phyloP scores from a whole-genome alignment of 768 basidiomycete genomes.

The Pholiota microspora region DNA sequence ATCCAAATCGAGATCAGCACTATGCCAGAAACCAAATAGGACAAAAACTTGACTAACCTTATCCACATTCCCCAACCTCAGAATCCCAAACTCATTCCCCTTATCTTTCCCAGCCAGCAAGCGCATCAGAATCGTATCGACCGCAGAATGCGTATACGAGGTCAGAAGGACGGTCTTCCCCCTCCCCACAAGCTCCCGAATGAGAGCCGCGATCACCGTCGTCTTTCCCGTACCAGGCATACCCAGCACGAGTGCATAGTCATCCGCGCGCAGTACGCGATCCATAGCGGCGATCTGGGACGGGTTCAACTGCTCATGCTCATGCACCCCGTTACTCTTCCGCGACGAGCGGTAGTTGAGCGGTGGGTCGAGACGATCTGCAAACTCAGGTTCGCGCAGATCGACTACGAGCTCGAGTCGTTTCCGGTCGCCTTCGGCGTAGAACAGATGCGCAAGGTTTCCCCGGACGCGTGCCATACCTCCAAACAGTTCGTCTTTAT shows the following conservation, averaged over 20 bases:
- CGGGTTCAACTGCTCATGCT: constrained; percentile 51
- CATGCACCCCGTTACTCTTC: background rate
- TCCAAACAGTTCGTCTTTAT: constrained; percentile 87
- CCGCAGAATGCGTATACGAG: constrained; percentile 97
- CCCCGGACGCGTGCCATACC: constrained; percentile 89
- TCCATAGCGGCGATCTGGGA: constrained; percentile 72
- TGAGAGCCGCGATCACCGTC: constrained; percentile 88
- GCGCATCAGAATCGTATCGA: constrained; percentile 94
- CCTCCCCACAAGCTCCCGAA: constrained; percentile 70
- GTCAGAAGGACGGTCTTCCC: constrained; percentile 89
- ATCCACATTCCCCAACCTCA: constrained; percentile 88
- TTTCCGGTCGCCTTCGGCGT: constrained; percentile 66
- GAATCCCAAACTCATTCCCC: constrained; percentile 60
- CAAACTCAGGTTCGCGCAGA: constrained; percentile 64
- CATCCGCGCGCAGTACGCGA: constrained; percentile 74
- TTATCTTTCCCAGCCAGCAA: constrained; percentile 31
- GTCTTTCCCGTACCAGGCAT: constrained; percentile 99
- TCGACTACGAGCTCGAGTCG: constrained; percentile 82
- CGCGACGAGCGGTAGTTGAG: background rate
- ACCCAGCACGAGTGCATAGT: constrained; percentile 91
- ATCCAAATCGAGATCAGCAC: background rate
- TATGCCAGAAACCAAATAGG: background rate
- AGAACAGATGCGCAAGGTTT: constrained; percentile 89
- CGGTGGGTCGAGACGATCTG: background rate
- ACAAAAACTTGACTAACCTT: constrained; percentile 55